Percentiles rank a stretch among this genome's conserved stretches.
phyloP scores from a whole-genome alignment of 306 rosid genomes.

The Macrotyloma uniflorum region DNA sequence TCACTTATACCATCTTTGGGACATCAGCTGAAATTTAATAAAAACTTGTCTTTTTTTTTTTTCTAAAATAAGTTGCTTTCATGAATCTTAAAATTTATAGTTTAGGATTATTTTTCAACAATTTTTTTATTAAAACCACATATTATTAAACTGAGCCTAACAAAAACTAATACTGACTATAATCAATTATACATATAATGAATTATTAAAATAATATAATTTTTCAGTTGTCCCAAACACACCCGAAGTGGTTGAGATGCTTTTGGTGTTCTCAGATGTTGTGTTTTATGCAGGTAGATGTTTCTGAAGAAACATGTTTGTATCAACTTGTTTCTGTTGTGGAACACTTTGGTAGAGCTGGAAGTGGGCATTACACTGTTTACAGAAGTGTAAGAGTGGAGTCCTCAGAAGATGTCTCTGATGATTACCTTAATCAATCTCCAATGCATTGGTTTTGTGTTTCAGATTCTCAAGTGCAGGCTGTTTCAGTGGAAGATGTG shows the following conservation, averaged over 20 bases:
- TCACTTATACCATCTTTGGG: too few species aligned
- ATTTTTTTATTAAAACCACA: too few species aligned
- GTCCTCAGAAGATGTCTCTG: slow-evolving; percentile 33
- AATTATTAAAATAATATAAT: too few species aligned
- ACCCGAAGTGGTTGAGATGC: not conserved
- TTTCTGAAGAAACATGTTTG: slow-evolving; percentile 52
- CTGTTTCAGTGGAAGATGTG: slow-evolving; percentile 70
- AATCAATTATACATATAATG: too few species aligned
- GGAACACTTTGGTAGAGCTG: slow-evolving; percentile 84
- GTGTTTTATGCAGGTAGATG: slow-evolving; percentile 51
- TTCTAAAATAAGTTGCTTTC: too few species aligned
- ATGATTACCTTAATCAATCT: slow-evolving; percentile 36
- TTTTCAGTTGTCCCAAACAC: too few species aligned
- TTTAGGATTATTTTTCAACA: too few species aligned
- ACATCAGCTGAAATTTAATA: too few species aligned
- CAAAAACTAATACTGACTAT: too few species aligned
- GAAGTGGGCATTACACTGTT: slow-evolving; percentile 94
- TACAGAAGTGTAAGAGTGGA: slow-evolving; percentile 61
- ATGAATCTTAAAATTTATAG: too few species aligned
- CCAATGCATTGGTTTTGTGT: slow-evolving; percentile 66
- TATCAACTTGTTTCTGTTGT: slow-evolving; percentile 82
- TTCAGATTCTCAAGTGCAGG: slow-evolving; percentile 80
- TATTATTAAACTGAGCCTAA: too few species aligned
- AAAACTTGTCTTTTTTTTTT: too few species aligned
- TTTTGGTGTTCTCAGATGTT: not conserved